Base-by-base conservation (phyloP, 352 stramenopile genomes). In the Phytopythium delawarense region DNA sequence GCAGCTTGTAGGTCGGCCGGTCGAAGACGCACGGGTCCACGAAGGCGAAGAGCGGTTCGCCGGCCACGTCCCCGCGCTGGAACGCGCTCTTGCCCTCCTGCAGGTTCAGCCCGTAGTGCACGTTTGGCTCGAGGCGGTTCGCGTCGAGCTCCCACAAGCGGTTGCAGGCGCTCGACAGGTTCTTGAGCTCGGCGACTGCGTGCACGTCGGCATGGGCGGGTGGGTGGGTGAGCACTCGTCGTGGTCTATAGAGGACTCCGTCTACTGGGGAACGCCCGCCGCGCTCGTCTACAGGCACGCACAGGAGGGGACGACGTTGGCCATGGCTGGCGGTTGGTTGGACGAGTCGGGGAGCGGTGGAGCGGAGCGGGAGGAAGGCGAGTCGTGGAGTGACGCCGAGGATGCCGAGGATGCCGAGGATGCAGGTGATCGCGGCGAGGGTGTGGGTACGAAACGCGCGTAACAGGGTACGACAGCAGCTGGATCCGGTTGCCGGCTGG, bases 21-120 rank as follows among this genome's bases (percentile, higher is more conserved):
- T 96, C 73, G 57, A 98, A 92, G 12, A 97, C 74, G 48, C 75
- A 66, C 49, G 76, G 70, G 64, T 98, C 82, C 34, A 98, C 90
- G 62, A 80, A 92, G 37, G 77, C 83, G 70, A 99, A 99, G 28
- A 99, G 83, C 32, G 86, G 85, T 16, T 98, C 92, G 39, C 59
- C 63, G 2, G 96, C 94, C 7, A 76, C 76, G 65, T 98, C 94
- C 7, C 92, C 90, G 52, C 88, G 87, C 57, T 92, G 74, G 69
- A 87, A 98, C 16, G 85, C 79, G 54, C 81, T 89, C 71, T 98
- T 98, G 37, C 89, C 90, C 20, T 87, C 74, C 74, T 99, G 94
- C 15, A 99, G 76, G 67, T 98, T 93, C 53, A 99, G 91, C 54
- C 81, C 72, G 63, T 98, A 99, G 71, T 99, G 86, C 46, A 89